Evolutionary conservation across 768 basidiomycete genomes (phyloP).

Genomic region (Hericium alpestre): DNA sequence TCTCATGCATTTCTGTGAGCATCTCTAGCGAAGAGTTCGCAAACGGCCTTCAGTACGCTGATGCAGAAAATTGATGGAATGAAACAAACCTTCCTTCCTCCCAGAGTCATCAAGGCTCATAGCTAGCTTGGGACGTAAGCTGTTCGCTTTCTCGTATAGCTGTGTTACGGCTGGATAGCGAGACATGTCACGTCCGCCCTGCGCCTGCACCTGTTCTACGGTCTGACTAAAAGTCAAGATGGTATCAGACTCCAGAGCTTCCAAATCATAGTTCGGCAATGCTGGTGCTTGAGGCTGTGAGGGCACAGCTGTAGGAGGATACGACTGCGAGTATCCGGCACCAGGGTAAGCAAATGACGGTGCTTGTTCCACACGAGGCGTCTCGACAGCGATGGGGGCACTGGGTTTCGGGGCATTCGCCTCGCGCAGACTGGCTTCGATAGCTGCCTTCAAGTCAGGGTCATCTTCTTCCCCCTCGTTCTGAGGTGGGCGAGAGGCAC

Average conservation of each 20-base stretch:
- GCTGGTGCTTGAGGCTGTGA: constrained; percentile 37
- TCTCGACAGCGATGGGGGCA: constrained; percentile 56
- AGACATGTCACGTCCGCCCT: constrained; percentile 67
- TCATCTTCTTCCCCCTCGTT: constrained; percentile 71
- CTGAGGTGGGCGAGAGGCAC: constrained; percentile 12
- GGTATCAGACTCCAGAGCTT: constrained; percentile 70
- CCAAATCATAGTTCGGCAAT: constrained; percentile 71
- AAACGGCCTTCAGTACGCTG: neutral
- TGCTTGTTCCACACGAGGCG: constrained; percentile 34
- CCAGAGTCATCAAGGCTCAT: constrained; percentile 76
- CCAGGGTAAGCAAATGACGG: constrained; percentile 21
- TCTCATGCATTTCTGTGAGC: constrained; percentile 88
- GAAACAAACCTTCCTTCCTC: constrained; percentile 67
- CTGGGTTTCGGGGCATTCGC: constrained; percentile 68
- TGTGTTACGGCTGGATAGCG: constrained; percentile 79
- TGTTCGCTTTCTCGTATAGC: constrained; percentile 73
- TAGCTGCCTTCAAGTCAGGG: constrained; percentile 84
- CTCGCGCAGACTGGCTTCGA: constrained; percentile 90
- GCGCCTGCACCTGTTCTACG: constrained; percentile 71
- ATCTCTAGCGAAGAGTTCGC: constrained; percentile 42
- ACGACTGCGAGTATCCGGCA: constrained; percentile 34
- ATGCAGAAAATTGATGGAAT: neutral
- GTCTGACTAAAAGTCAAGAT: constrained; percentile 89
- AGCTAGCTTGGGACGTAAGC: constrained; percentile 70
- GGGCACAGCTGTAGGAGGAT: constrained; percentile 30